These are phyloP conservation scores for Ceratocystis alfenasii DNA, from an alignment of 2,329 filamentous ascomycete species.

Conservation along the genomic window DNA sequence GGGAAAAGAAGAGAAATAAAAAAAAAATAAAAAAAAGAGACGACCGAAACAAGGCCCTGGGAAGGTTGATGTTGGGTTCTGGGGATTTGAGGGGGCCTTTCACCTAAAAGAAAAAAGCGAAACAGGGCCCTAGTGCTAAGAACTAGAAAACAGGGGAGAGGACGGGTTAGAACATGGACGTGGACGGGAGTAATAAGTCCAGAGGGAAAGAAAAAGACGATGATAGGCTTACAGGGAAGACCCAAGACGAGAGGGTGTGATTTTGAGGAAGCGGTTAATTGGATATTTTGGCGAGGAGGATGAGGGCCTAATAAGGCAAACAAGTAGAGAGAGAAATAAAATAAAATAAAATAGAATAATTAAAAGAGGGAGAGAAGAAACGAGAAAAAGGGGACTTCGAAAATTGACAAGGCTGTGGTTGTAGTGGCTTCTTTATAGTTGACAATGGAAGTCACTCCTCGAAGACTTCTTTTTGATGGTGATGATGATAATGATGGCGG, in stretches of 20 bases:
- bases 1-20: background rate
- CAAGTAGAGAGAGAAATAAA: background rate
- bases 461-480: background rate
- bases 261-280: conserved; percentile 4
- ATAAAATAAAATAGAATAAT: background rate
- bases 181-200: background rate
- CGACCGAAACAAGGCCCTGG: background rate
- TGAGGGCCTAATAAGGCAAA: background rate
- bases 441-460: background rate
- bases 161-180: background rate
- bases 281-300: background rate
- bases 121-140: background rate
- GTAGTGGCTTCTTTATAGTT: background rate
- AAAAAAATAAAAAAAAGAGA: background rate
- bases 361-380: background rate
- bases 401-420: background rate
- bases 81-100: background rate
- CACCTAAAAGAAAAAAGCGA: background rate
- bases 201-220: background rate
- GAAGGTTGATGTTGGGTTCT: background rate
- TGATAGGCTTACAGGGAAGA: conserved; percentile 4
- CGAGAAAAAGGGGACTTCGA: background rate
- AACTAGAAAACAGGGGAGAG: background rate
- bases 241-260: conserved; percentile 2
- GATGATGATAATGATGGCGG: background rate